Percentiles rank a stretch among this genome's conserved stretches.
These are phyloP conservation scores for Cryptococcus sp. DNA, from an alignment of 1,284 basidiomycete genomes.

Conservation along the genomic window DNA sequence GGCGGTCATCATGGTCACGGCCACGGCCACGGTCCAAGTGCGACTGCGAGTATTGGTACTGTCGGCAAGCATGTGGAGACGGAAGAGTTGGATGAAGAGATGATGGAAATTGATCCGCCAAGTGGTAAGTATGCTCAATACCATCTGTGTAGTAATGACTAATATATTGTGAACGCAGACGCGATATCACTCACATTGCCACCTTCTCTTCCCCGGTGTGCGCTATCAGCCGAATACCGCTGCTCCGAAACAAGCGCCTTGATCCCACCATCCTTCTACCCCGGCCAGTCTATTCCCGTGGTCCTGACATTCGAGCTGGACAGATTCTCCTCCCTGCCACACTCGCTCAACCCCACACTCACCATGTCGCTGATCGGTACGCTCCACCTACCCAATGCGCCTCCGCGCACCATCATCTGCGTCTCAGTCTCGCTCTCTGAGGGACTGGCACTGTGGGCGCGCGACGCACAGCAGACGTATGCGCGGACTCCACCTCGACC, in stretches of 20 bases:
- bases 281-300: conserved; percentile 46
- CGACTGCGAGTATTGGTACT: background rate
- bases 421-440: conserved; percentile 43
- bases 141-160: background rate
- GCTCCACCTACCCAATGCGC: conserved; percentile 25
- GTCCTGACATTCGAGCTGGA: conserved; percentile 39
- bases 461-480: conserved; percentile 38
- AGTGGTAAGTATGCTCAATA: conserved; percentile 12
- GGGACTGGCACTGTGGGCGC: conserved; percentile 43
- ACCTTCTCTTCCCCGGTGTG: conserved; percentile 30
- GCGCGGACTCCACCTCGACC: conserved; percentile 15
- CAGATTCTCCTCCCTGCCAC: conserved; percentile 36
- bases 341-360: conserved; percentile 35
- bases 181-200: conserved; percentile 27
- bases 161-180: conserved; percentile 11
- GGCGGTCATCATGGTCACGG: background rate
- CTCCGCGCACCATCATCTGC: conserved; percentile 40
- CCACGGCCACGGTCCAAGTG: too few relatives aligned
- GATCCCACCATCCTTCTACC: conserved; percentile 40
- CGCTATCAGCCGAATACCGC: conserved; percentile 26
- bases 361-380: conserved; percentile 45
- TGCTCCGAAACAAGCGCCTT: conserved; percentile 24
- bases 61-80: conserved; percentile 5
- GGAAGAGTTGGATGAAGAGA: conserved; percentile 17
- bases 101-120: conserved; percentile 17